Base-by-base conservation (phyloP, 2,329 filamentous ascomycete species). In the Graphiopsis chlorocephala region DNA sequence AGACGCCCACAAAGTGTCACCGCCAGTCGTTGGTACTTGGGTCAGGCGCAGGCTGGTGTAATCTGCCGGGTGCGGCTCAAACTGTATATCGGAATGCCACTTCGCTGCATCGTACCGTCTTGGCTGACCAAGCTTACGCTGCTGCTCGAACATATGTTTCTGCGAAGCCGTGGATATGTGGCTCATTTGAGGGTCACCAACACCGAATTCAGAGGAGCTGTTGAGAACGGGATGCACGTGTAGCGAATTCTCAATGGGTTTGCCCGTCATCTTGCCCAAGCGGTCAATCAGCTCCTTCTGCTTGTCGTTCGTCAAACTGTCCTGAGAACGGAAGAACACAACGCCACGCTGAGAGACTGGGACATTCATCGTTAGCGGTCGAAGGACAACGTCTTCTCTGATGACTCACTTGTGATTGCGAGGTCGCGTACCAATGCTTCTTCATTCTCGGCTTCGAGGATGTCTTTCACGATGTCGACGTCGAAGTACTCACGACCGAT, bases 1-100 rank as follows among this genome's bases (percentile, higher is more conserved):
- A 1, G 86, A 88, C 0, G 87, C 88, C 87, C 87, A 90, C 7
- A 90, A 81, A 0, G 88, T 89, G 72, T 88, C 71, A 38, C 72
- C 70, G 52, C 86, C 86, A 0, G 82, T 86, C 42, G 78, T 78
- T 0, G 86, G 87, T 0, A 89, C 76, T 55, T 84, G 76, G 3
- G 82, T 83, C 1, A 89, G 74, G 26, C 86, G 81, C 20, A 90
- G 78, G 0, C 84, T 80, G 0, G 87, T 82, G 70, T 90, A 90
- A 72, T 90, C 88, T 4, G 83, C 82, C 0, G 88, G 88, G 4
- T 85, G 78, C 0, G 83, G 84, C 76, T 90, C 88, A 65, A 89
- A 90, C 0, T 84, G 83, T 67, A 90, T 88, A 68, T 90, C 88
- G 0, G 83, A 84, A 70, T 85, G 83, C 83, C 82, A 81, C 29